Conservation (phyloP, 768 basidiomycete species). For the Amanita subjunquillea region DNA sequence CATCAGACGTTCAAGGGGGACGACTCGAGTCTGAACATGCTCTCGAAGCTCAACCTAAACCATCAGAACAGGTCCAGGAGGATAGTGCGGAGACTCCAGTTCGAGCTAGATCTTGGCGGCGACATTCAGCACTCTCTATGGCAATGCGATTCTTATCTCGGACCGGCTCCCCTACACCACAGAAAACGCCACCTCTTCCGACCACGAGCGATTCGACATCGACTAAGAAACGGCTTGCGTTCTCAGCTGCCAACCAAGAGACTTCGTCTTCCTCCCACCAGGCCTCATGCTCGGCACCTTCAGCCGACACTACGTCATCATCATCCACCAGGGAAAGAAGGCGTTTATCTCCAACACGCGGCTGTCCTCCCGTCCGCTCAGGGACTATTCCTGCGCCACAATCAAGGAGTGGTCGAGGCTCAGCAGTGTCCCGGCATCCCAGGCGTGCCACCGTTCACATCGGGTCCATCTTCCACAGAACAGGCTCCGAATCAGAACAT, state of each 20-base stretch:
- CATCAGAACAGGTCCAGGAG: background rate
- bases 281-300: background rate
- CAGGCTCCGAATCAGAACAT: background rate
- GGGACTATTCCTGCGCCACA: background rate
- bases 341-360: background rate
- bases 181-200: background rate
- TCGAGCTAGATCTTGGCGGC: background rate
- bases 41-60: conserved; percentile 1
- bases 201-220: background rate
- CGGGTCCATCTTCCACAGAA: conserved; percentile 1
- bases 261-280: background rate
- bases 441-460: conserved; percentile 4
- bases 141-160: conserved; percentile 5
- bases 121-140: background rate
- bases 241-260: background rate
- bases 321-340: background rate
- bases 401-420: background rate
- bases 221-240: background rate
- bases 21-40: conserved; percentile 1
- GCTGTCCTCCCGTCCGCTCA: background rate
- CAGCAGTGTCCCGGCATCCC: background rate
- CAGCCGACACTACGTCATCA: background rate
- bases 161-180: conserved; percentile 2
- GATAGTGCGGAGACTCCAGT: background rate
- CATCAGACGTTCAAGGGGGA: background rate